A percentile compares a stretch with the other conserved stretches of the same genome.
These are phyloP conservation scores for Neurospora tetraspora DNA, from an alignment of 495 filamentous ascomycete species.

Conservation along the genomic window DNA sequence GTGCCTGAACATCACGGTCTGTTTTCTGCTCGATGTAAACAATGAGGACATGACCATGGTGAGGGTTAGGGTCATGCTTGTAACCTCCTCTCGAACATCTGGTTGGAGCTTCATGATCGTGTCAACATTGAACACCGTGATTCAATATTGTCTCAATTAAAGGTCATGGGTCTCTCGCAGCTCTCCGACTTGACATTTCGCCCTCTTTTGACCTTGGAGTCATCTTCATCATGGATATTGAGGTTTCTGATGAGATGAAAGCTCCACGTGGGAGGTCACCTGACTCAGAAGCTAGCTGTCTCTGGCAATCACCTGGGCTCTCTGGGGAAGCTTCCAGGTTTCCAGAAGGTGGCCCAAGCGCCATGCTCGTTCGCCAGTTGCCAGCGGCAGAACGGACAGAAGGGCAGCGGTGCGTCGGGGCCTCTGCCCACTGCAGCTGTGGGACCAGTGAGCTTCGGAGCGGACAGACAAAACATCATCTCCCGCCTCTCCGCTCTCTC, in stretches of 20 bases:
- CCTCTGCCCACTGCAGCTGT: not conserved
- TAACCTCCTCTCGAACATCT: too few species aligned
- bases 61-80: not conserved
- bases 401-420: not conserved
- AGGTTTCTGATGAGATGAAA: not conserved
- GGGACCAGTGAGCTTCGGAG: not conserved
- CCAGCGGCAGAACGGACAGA: not conserved
- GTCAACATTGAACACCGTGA: too few species aligned
- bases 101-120: too few species aligned
- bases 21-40: too few species aligned
- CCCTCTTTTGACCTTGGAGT: too few species aligned
- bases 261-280: not conserved
- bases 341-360: not conserved
- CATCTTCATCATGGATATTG: too few species aligned
- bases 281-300: not conserved
- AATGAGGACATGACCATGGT: not conserved
- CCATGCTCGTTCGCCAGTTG: not conserved
- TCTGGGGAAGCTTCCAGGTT: not conserved
- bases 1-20: too few species aligned
- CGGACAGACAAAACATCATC: not conserved
- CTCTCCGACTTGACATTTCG: too few species aligned
- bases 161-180: too few species aligned
- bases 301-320: not conserved
- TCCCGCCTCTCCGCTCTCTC: conserved; percentile 4
- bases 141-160: too few species aligned